Evolutionary conservation across 2,329 filamentous ascomycete species (phyloP).

Genomic region (Arachnomyces sp.): DNA sequence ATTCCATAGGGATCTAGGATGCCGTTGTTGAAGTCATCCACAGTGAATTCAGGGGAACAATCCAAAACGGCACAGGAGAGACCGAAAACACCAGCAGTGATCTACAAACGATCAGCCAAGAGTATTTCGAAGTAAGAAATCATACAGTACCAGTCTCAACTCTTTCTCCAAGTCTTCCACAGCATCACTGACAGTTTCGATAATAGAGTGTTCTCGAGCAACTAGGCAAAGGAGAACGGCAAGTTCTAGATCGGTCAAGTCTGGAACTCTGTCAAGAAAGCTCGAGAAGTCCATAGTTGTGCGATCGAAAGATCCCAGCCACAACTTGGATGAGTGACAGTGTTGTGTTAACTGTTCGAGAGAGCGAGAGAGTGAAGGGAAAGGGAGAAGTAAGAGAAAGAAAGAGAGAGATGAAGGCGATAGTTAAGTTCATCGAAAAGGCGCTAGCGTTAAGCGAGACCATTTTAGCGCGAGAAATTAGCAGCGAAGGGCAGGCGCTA

Average conservation of each 20-base stretch:
- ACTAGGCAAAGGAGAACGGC: constrained; percentile 75
- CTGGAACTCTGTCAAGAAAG: constrained; percentile 62
- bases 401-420: neutral
- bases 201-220: constrained; percentile 76
- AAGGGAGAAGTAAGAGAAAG: neutral
- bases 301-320: constrained; percentile 6
- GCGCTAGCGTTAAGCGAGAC: too few species aligned
- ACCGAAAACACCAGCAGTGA: constrained; percentile 63
- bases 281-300: constrained; percentile 51
- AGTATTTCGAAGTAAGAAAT: neutral
- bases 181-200: constrained; percentile 58
- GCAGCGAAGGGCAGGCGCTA: constrained; percentile 2
- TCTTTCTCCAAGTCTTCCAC: constrained; percentile 65
- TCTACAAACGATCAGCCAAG: constrained; percentile 33
- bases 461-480: neutral
- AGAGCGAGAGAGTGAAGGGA: neutral
- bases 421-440: neutral
- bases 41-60: constrained; percentile 63
- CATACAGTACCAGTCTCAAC: constrained; percentile 53
- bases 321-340: constrained; percentile 1
- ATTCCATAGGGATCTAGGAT: constrained; percentile 46
- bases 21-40: constrained; percentile 70
- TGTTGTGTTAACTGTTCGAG: constrained; percentile 1
- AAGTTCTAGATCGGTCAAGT: constrained; percentile 78
- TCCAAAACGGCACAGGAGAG: constrained; percentile 62